Evolutionary conservation across 2,329 filamentous ascomycete species (phyloP), one percentile per base, ranked within the genome.

Genomic region (Chrysosporium keratinophilum): DNA sequence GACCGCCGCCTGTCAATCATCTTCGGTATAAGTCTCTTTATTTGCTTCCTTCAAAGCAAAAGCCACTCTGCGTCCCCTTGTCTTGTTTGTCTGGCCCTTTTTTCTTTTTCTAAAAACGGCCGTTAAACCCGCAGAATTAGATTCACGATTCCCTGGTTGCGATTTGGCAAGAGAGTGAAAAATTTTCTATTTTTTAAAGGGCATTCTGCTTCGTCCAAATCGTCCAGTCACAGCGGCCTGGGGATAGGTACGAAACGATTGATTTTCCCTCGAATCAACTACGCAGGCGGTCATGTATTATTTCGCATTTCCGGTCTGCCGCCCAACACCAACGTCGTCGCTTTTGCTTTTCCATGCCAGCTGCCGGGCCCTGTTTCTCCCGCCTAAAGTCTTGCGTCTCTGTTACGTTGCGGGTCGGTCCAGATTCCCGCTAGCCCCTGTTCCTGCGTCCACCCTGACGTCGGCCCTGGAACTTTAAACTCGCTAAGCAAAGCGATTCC

Each of bases 371-470:
- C 14, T 28, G 23, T 28, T 35, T 20, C 17, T 31, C 37, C 50
- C 49, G 40, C 12, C 14, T 51, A 31, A 17, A 19, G 14, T 51
- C 20, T 44, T 52, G 15, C 15, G 12, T 14, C 17, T 20, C 14
- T 45, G 23, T 39, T 45, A 12, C 15, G 10, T 37, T 34, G 28
- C 33, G 50, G 41, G 20, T 40, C 42, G 42, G 50, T 52, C 50
- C 50, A 52, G 50, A 52, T 41, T 45, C 33, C 42, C 33, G 33
- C 31, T 33, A 6, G 20, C n/a, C 19, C 28, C 33, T 39, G 50
- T 52, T 46, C 50, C 41, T 46, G 50, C 41, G 46, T 52, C 49
- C 49, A 37, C 40, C 48, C 23, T 51, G 49, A 51, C 49, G 49
- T 50, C 37, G 47, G 37, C 14, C 2, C 17, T 41, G 37, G 15